Evolutionary conservation across 1,139 yeast species (phyloP).

Genomic region (Suhomyces panamericanus): DNA sequence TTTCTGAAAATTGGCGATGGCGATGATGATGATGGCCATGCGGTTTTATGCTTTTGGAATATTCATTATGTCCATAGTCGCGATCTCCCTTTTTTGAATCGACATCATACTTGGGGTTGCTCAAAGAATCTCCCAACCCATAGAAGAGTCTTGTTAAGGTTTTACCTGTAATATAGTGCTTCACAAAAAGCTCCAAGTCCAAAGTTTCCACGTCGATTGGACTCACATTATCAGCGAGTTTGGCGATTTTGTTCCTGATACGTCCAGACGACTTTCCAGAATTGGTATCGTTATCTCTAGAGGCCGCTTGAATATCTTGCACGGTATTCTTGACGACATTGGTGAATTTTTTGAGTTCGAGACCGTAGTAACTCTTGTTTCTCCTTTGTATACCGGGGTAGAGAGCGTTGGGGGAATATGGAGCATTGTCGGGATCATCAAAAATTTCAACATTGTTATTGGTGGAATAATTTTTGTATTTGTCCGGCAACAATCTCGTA

Average conservation of each 20-base stretch:
- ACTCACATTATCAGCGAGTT: conserved; percentile 36
- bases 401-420: conserved; percentile 2
- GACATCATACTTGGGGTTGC: conserved; percentile 4
- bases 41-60: conserved; percentile 7
- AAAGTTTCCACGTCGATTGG: conserved; percentile 48
- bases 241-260: conserved; percentile 38
- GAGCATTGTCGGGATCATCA: conserved; percentile 3
- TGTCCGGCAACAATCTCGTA: conserved; percentile 38
- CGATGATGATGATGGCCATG: conserved; percentile 15
- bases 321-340: conserved; percentile 73
- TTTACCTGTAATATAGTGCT: conserved; percentile 36
- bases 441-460: conserved; percentile 2
- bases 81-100: conserved; percentile 1
- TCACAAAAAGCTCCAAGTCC: conserved; percentile 40
- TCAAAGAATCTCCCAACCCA: conserved; percentile 20
- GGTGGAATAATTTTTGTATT: conserved; percentile 14
- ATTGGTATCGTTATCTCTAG: conserved; percentile 30
- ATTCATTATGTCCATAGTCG: conserved; percentile 13
- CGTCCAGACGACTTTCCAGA: conserved; percentile 27
- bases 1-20: conserved; percentile 5
- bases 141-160: conserved; percentile 38
- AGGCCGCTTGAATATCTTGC: conserved; percentile 52
- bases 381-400: conserved; percentile 16
- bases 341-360: conserved; percentile 61
- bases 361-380: conserved; percentile 37